Conservation (phyloP, 352 stramenopile genomes). For the Phytopythium oedochilum region DNA sequence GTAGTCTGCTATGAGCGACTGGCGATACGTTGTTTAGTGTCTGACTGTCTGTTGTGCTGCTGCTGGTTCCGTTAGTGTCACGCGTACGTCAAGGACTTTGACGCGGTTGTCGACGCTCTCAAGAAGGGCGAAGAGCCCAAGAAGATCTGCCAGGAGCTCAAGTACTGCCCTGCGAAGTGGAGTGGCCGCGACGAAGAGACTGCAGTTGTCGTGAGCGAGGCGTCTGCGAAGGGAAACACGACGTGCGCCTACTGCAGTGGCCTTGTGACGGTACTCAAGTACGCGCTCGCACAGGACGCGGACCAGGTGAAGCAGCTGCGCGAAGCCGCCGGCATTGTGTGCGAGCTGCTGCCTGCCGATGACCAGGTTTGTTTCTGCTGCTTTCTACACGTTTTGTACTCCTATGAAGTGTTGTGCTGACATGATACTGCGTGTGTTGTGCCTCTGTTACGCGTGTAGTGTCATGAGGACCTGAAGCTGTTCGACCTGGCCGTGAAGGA, state of each 20-base stretch:
- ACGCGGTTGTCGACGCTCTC: constrained; percentile 54
- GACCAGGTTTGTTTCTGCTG: constrained; percentile 36
- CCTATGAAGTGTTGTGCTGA: neutral
- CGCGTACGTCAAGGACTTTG: constrained; percentile 49
- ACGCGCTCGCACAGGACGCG: constrained; percentile 46
- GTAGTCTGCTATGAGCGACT: no score
- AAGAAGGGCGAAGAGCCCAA: constrained; percentile 59
- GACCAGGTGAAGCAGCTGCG: constrained; percentile 58
- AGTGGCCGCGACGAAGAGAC: neutral
- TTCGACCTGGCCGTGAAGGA: constrained; percentile 50
- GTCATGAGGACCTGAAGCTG: constrained; percentile 58
- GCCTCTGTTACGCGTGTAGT: constrained; percentile 18
- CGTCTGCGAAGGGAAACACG: constrained; percentile 20
- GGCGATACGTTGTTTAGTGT: no score
- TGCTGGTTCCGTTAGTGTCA: constrained; percentile 58
- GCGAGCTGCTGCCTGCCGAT: constrained; percentile 51
- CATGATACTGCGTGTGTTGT: neutral
- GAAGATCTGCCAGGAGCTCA: constrained; percentile 58
- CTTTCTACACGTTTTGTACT: neutral
- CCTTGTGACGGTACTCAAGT: constrained; percentile 57
- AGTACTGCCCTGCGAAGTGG: constrained; percentile 35
- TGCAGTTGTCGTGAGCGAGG: constrained; percentile 4
- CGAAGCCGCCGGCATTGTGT: constrained; percentile 59
- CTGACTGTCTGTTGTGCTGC: no score
- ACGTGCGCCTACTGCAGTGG: constrained; percentile 62